phyloP scores from a whole-genome alignment of 2,329 filamentous ascomycete genomes.

The Paramyrothecium sp. region DNA sequence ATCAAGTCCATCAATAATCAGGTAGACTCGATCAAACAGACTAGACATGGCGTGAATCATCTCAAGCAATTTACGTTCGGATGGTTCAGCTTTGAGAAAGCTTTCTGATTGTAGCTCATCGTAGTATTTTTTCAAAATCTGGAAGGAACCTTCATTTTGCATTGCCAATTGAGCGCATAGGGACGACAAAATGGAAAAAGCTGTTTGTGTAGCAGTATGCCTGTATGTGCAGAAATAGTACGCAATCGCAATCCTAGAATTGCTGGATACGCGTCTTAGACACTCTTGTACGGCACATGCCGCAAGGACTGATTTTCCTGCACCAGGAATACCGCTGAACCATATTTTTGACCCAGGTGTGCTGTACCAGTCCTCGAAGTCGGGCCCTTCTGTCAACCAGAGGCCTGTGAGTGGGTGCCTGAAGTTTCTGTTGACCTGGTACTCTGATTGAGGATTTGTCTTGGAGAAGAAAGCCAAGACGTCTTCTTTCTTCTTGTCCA shows the following conservation, averaged over 20 bases:
- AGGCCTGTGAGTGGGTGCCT: slow-evolving; percentile 6
- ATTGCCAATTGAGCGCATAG: slow-evolving; percentile 6
- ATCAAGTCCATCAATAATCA: slow-evolving; percentile 7
- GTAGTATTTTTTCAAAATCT: neutral
- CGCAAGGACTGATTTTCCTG: slow-evolving; percentile 10
- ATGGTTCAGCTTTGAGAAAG: neutral
- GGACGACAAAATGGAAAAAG: neutral
- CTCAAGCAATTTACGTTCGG: neutral
- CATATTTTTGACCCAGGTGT: slow-evolving; percentile 6
- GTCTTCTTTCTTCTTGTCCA: neutral
- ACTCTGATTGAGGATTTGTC: neutral
- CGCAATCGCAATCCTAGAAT: neutral
- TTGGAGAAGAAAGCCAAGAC: slow-evolving; percentile 6
- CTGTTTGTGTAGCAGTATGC: neutral
- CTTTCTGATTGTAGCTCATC: neutral
- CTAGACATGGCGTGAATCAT: neutral
- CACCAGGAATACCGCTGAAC: slow-evolving; percentile 10
- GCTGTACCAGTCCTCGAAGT: slow-evolving; percentile 6
- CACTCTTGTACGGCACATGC: neutral
- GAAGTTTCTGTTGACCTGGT: slow-evolving; percentile 4
- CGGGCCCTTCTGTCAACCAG: slow-evolving; percentile 3
- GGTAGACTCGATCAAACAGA: neutral
- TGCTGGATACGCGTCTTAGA: too few relatives aligned
- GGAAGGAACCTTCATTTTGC: slow-evolving; percentile 4
- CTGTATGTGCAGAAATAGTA: slow-evolving; percentile 14